phyloP scores from a whole-genome alignment of 1,139 yeast genomes.

The Pichia sp. region DNA sequence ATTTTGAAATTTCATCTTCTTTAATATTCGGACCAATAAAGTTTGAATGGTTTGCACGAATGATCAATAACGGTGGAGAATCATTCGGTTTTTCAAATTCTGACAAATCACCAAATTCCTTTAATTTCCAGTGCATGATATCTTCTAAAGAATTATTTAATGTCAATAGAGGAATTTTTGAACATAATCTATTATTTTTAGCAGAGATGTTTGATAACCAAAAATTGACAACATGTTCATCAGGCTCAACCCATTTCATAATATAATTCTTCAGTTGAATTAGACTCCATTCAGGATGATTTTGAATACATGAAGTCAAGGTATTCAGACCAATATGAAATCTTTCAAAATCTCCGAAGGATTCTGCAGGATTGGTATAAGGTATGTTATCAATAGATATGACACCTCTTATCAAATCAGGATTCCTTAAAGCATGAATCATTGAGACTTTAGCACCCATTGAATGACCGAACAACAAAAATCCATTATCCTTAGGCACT shows the following conservation, averaged over 20 bases:
- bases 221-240: conserved; percentile 58
- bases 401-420: conserved; percentile 52
- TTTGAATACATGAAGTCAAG: conserved; percentile 9
- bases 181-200: conserved; percentile 2
- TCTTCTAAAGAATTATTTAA: conserved; percentile 53
- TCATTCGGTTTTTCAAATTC: conserved; percentile 36
- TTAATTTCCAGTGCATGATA: conserved; percentile 56
- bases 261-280: conserved; percentile 41
- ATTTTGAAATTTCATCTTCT: conserved; percentile 58
- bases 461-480: conserved; percentile 69
- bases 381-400: conserved; percentile 90
- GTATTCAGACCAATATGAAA: conserved; percentile 18
- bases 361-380: conserved; percentile 27
- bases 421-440: conserved; percentile 69
- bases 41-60: conserved; percentile 39
- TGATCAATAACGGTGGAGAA: conserved; percentile 60
- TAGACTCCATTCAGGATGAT: conserved; percentile 9
- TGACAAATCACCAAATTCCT: conserved; percentile 26
- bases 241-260: conserved; percentile 54
- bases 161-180: conserved; percentile 58
- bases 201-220: conserved; percentile 51
- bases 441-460: conserved; percentile 96
- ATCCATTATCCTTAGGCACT: conserved; percentile 25
- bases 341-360: conserved; percentile 20
- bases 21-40: conserved; percentile 24